Percentiles rank a stretch among this genome's conserved stretches.
phyloP scores from a whole-genome alignment of 352 stramenopile species.

The Thalassiosira hispida region DNA sequence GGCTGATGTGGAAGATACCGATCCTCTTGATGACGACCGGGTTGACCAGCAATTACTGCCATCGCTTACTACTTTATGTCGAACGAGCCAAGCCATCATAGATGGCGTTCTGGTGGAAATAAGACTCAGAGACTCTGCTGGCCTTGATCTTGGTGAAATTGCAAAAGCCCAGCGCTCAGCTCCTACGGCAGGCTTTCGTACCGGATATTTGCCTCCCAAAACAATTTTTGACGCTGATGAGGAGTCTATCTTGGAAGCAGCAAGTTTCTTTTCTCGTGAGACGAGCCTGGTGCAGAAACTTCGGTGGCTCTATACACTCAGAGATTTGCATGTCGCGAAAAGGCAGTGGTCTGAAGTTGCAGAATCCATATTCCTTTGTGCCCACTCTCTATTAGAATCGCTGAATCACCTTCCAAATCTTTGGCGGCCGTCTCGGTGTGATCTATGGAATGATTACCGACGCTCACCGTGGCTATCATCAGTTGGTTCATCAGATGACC shows the following conservation, averaged over 20 bases:
- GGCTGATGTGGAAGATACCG: conserved; percentile 81
- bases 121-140: conserved; percentile 59
- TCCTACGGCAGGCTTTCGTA: not conserved
- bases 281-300: conserved; percentile 70
- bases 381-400: conserved; percentile 70
- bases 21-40: conserved; percentile 79
- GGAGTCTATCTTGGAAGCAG: conserved; percentile 84
- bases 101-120: conserved; percentile 84
- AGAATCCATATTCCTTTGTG: conserved; percentile 74
- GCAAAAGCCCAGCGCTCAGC: conserved; percentile 21
- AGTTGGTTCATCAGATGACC: conserved; percentile 56
- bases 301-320: conserved; percentile 75
- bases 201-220: conserved; percentile 18
- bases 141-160: conserved; percentile 53
- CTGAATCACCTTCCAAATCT: conserved; percentile 68
- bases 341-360: conserved; percentile 79
- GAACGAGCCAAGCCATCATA: conserved; percentile 79
- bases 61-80: conserved; percentile 70
- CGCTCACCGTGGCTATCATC: conserved; percentile 73
- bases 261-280: conserved; percentile 79
- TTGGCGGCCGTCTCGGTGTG: conserved; percentile 76
- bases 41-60: conserved; percentile 76
- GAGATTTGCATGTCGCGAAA: conserved; percentile 75
- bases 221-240: conserved; percentile 83
- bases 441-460: conserved; percentile 73